Conservation (phyloP, 352 stramenopile genomes). For the Phytophthora multivora region DNA sequence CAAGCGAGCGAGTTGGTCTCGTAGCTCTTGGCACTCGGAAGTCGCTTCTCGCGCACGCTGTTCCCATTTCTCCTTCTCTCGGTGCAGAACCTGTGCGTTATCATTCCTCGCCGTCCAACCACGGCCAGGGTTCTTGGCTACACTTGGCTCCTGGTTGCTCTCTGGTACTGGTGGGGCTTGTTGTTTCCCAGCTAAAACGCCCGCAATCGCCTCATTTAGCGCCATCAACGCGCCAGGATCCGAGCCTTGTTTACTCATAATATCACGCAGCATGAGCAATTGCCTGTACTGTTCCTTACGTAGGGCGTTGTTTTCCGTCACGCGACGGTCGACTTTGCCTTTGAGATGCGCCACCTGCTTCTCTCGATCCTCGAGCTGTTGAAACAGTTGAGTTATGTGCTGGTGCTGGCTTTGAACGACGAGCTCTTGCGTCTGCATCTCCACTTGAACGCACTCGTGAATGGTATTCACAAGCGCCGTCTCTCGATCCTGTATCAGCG, state of each 20-base stretch:
- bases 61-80: conserved; percentile 76
- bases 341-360: conserved; percentile 43
- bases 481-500: conserved; percentile 61
- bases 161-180: not conserved
- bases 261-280: conserved; percentile 69
- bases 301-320: conserved; percentile 66
- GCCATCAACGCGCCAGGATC: conserved; percentile 52
- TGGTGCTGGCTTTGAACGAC: conserved; percentile 21
- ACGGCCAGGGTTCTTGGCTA: conserved; percentile 11
- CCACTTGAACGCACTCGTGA: conserved; percentile 53
- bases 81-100: conserved; percentile 30
- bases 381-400: conserved; percentile 16
- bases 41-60: conserved; percentile 52
- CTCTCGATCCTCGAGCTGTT: conserved; percentile 39
- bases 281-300: conserved; percentile 80
- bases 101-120: conserved; percentile 10
- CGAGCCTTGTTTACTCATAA: conserved; percentile 59
- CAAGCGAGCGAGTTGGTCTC: conserved; percentile 48
- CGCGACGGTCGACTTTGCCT: conserved; percentile 64
- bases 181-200: conserved; percentile 31
- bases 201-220: conserved; percentile 65
- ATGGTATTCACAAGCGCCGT: conserved; percentile 61
- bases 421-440: conserved; percentile 38
- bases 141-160: conserved; percentile 17
- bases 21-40: conserved; percentile 52